Base-by-base conservation (phyloP, 164 flowering plant genomes). In the Vitis amurensis region DNA sequence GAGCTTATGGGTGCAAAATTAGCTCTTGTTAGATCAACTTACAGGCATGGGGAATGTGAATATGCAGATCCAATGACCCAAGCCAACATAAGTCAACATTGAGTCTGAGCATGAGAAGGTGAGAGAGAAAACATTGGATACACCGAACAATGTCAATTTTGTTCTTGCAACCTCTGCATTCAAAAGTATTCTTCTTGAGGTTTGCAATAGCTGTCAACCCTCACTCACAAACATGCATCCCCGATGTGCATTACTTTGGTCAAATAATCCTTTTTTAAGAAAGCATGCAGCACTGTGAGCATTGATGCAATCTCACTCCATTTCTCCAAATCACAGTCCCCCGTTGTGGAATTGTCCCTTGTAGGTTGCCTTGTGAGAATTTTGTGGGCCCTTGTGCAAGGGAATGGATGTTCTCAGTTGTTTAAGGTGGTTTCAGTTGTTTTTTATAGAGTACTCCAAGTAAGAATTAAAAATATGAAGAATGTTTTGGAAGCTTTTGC, bases 271-370 rank as follows among this genome's bases (percentile, higher is more conserved):
- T 67, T 92, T 97, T 62, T 92, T 92, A 17, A 92, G 90, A 63
- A 94, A 91, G 72, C 91, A 85, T 51, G 97, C 93, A 62, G 97
- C 97, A n/a, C 97, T 96, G 80, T 91, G 97, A 10, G 97, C 98
- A 78, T 92, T 94, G 94, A 92, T 93, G 66, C 93, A 93, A 72
- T 95, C 98, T 11, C 97, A 82, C 64, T 95, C 98, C 97, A 95
- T 95, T 75, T 95, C 99, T 57, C 98, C 98, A 81, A 95, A 95
- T 8, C 99, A 87, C n/a, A 95, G 91, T 55, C 98, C 97, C 69
- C 99, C 97, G 78, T 95, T 97, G 76, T 97, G 97, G 2, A 98
- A 91, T 50, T 97, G 90, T 3, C 99, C 98, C 75, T 95, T 98
- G 99, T 93, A 57, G 98, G 98, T 82, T 93, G 99, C 82, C 99